Percentiles rank a stretch among this genome's conserved stretches.
phyloP scores from a whole-genome alignment of 1,284 basidiomycete genomes.

The Macrocybe sp. region DNA sequence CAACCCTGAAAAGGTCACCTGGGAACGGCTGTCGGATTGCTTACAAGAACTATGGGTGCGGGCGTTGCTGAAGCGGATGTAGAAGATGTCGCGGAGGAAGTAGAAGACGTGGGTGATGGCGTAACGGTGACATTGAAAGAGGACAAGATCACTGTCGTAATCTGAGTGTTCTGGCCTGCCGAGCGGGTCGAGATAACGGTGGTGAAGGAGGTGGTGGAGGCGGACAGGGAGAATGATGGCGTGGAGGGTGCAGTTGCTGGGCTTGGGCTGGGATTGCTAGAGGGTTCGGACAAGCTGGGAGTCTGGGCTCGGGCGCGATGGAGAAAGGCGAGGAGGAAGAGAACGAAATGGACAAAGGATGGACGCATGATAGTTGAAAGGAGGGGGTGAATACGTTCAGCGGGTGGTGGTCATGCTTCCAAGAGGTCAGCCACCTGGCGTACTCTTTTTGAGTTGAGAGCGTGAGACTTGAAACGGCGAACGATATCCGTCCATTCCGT shows the following conservation, averaged over 20 bases:
- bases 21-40: constrained; percentile 6
- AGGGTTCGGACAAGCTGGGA: constrained; percentile 14
- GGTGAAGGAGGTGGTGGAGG: constrained; percentile 43
- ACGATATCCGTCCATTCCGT: background rate
- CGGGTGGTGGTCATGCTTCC: too few relatives aligned
- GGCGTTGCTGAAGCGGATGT: constrained; percentile 41
- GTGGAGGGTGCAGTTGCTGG: constrained; percentile 15
- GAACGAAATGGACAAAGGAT: constrained; percentile 10
- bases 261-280: constrained; percentile 19
- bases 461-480: background rate
- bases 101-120: constrained; percentile 32
- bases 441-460: too few relatives aligned
- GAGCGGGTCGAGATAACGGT: constrained; percentile 43
- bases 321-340: constrained; percentile 17
- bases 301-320: constrained; percentile 20
- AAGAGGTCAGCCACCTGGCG: too few relatives aligned
- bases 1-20: constrained; percentile 6
- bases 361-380: constrained; percentile 14
- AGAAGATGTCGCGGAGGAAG: constrained; percentile 35
- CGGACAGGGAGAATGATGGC: constrained; percentile 37
- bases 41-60: constrained; percentile 48
- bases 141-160: constrained; percentile 51
- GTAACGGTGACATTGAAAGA: constrained; percentile 57
- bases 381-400: constrained; percentile 3
- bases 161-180: constrained; percentile 39